Base-by-base conservation (phyloP, 2,329 filamentous ascomycete species). In the Emericellopsis atlantica region DNA sequence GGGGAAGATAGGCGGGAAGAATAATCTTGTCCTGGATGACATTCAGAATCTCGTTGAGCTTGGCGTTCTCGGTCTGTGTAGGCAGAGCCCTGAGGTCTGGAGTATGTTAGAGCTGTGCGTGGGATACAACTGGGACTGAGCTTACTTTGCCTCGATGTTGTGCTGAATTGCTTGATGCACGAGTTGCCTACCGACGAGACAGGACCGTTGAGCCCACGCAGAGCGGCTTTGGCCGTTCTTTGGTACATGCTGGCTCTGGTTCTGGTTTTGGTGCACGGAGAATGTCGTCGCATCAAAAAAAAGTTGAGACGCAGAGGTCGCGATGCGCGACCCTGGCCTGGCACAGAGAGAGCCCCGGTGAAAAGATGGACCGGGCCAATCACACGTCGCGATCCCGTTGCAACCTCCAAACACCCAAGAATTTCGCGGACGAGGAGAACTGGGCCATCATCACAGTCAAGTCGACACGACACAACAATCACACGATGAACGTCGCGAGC, bases 401-500 rank as follows among this genome's bases (percentile, higher is more conserved):
- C 26, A 40, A 33, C 22, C 31, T 23, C 26, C 23, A 40, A 39
- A 29, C 26, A 31, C 37, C 37, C 37, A 39, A 33, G 18, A 16
- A 26, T 33, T 32, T 18, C 26, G 26, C 26, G 12, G 26, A 7
- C 26, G 26, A 29, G 26, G 9, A 21, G 18, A 21, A 5, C 18
- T 21, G 18, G 18, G 5, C 18, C 18, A 21, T 21, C 18, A 21
- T 21, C 18, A 21, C 26, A 29, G 26, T 29, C 26, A 12, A 9
- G 3, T 29, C 6, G 14, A 29, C 39, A 15, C 21, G 18, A 24
- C 26, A 45, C 42, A 45, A 29, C 26, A 29, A 29, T 9, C 26
- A 29, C 52, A 63, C 53, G 48, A 76, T 71, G 68, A 87, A 85
- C 70, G 69, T 74, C 49, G 67, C 74, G 48, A 62, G 72, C 45